Percentiles rank a stretch among this genome's conserved stretches.
These are phyloP conservation scores for Fusarium stilboides DNA, from an alignment of 2,329 filamentous ascomycete species.

Conservation along the genomic window DNA sequence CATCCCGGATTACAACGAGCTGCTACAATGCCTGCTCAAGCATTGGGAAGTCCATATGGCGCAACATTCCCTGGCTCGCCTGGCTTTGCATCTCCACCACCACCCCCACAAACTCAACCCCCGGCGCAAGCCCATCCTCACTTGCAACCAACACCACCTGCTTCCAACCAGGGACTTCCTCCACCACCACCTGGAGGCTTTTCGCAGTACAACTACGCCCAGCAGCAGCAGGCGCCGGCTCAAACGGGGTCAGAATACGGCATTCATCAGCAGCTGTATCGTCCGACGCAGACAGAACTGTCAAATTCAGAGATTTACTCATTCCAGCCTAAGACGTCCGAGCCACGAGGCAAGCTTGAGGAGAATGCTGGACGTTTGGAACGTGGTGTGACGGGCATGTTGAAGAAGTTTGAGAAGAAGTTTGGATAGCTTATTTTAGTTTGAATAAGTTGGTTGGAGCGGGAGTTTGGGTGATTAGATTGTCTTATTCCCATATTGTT, in stretches of 20 bases:
- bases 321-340: constrained; percentile 60
- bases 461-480: constrained; percentile 30
- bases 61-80: constrained; percentile 63
- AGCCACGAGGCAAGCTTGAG: constrained; percentile 70
- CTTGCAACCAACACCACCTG: constrained; percentile 53
- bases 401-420: constrained; percentile 86
- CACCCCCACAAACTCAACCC: constrained; percentile 51
- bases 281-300: constrained; percentile 75
- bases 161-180: constrained; percentile 56
- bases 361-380: constrained; percentile 77
- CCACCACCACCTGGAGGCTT: constrained; percentile 69
- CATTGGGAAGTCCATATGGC: constrained; percentile 62
- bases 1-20: constrained; percentile 66
- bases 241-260: constrained; percentile 63
- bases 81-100: constrained; percentile 57
- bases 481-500: constrained; percentile 25
- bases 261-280: constrained; percentile 79
- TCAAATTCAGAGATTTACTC: constrained; percentile 53
- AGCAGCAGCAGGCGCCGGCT: constrained; percentile 43
- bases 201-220: constrained; percentile 65
- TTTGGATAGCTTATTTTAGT: constrained; percentile 62
- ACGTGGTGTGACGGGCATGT: constrained; percentile 78
- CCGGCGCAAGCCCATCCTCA: constrained; percentile 51
- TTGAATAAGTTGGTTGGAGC: constrained; percentile 11
- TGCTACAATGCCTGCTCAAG: constrained; percentile 65